Base-by-base conservation (phyloP, 495 filamentous ascomycete genomes). In the Schizothecium vesticola region DNA sequence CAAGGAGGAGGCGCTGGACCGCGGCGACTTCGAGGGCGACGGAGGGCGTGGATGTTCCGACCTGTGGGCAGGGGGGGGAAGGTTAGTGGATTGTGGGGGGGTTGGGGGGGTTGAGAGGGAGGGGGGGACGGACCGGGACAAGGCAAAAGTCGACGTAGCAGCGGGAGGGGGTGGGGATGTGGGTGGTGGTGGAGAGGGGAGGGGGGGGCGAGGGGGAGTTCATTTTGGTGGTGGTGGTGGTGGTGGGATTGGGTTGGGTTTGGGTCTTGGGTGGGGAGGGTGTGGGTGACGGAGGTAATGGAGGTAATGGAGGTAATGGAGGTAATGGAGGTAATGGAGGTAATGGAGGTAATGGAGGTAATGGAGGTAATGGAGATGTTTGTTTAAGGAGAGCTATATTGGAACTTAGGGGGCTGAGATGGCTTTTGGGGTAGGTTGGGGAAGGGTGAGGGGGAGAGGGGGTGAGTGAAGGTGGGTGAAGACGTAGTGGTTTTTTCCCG, bases 11-110 rank as follows among this genome's bases (percentile, higher is more conserved):
- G n/a, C 88, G 85, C 76, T 98, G 94, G 57, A 99, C 93, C 56
- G 90, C 88, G 56, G 95, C 94, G 33, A 99, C 86, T 77, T 97
- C 91, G 61, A 88, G 83, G 1, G 92, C 92, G 23, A 99, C 94
- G 10, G 92, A 97, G 36, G 91, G 86, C 6, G 84, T 89, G 25
- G 85, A 84, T 1, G 93, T 97, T 70, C 95, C 95, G 68, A 97
- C 86, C 91, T 92, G 65, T 71, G 59, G 10, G 24, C 21, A 0
- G 55, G 51, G 12, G 63, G 22, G n/a, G 23, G 16, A 61, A 51
- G 12, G 19, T 16, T 6, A 8, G n/a, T 22, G 8, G 19, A 31
- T 7, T 66, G 19, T 21, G 19, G 13, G 24, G 59, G 22, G 26
- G 19, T 23, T 28, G 22, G 25, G 11, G 36, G 0, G 36, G 36